Conservation (phyloP, 1,139 yeast genomes). For the Suhomyces chickasaworum region DNA sequence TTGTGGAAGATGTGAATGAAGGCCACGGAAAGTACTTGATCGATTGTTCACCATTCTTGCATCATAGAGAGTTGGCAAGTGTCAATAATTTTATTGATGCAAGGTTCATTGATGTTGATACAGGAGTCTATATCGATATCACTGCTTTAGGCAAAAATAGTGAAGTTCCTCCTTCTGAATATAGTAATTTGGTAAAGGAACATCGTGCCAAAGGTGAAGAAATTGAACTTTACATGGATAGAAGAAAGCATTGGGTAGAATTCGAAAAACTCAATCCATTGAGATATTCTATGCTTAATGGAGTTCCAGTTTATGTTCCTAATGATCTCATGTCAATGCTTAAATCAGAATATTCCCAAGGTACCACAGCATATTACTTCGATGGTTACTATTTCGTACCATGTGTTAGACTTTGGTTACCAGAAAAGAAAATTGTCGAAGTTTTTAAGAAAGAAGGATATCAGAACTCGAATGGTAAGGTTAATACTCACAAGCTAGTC, state of each 20-base stretch:
- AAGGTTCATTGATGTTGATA: conserved; percentile 19
- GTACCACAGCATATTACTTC: conserved; percentile 27
- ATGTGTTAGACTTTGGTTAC: conserved; percentile 34
- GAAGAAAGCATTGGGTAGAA: conserved; percentile 39
- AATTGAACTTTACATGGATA: conserved; percentile 36
- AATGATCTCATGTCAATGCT: conserved; percentile 37
- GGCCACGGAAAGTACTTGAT: conserved; percentile 18
- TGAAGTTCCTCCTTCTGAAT: conserved; percentile 27
- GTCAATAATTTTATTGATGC: conserved; percentile 19
- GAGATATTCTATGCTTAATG: conserved; percentile 35
- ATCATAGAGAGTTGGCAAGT: conserved; percentile 15
- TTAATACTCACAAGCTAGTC: conserved; percentile 17
- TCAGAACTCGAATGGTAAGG: conserved; percentile 1
- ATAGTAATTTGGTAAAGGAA: conserved; percentile 23
- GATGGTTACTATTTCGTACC: conserved; percentile 38
- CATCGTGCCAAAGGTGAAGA: conserved; percentile 17
- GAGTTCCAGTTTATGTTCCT: conserved; percentile 41
- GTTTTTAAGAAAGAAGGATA: conserved; percentile 16
- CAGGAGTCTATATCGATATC: conserved; percentile 19
- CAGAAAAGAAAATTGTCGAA: conserved; percentile 22
- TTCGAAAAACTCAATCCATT: conserved; percentile 36
- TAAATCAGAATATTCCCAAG: conserved; percentile 34
- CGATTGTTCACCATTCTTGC: conserved; percentile 17
- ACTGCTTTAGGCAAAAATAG: conserved; percentile 18
- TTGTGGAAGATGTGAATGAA: conserved; percentile 17